These are phyloP conservation scores for Eustoma russellianum DNA, from an alignment of 257 asterid genomes.

Conservation along the genomic window DNA sequence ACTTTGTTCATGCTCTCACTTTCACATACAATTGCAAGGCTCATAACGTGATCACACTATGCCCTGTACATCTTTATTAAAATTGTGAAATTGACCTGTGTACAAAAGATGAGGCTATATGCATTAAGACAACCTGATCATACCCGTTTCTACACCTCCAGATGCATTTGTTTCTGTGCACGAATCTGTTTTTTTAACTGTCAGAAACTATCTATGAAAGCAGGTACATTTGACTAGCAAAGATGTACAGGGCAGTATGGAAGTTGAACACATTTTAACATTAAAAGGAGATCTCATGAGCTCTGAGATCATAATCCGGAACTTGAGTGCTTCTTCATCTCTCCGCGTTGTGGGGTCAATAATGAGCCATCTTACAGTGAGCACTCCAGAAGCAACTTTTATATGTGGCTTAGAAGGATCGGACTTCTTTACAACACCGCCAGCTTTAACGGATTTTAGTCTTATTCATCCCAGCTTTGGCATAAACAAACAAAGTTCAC, in stretches of 20 bases:
- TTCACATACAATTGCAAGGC: too few species aligned
- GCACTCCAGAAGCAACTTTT: constrained; percentile 76
- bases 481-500: constrained; percentile 10
- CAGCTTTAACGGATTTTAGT: constrained; percentile 32
- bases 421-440: constrained; percentile 46
- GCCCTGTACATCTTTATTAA: too few species aligned
- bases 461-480: constrained; percentile 45
- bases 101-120: too few species aligned
- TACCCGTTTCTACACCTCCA: too few species aligned
- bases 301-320: constrained; percentile 41
- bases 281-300: constrained; percentile 34
- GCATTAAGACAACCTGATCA: too few species aligned
- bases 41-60: too few species aligned
- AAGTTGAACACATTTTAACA: constrained; percentile 42
- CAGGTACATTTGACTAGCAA: constrained; percentile 48
- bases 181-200: not conserved
- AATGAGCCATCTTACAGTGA: constrained; percentile 53
- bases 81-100: too few species aligned
- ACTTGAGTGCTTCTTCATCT: constrained; percentile 26
- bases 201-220: not conserved
- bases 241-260: constrained; percentile 16
- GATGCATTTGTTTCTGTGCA: not conserved
- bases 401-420: constrained; percentile 65
- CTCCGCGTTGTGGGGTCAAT: constrained; percentile 39
- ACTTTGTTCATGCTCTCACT: too few species aligned